Conservation (phyloP, 176 grass and related monocot species). For the Cenchrus americanus region DNA sequence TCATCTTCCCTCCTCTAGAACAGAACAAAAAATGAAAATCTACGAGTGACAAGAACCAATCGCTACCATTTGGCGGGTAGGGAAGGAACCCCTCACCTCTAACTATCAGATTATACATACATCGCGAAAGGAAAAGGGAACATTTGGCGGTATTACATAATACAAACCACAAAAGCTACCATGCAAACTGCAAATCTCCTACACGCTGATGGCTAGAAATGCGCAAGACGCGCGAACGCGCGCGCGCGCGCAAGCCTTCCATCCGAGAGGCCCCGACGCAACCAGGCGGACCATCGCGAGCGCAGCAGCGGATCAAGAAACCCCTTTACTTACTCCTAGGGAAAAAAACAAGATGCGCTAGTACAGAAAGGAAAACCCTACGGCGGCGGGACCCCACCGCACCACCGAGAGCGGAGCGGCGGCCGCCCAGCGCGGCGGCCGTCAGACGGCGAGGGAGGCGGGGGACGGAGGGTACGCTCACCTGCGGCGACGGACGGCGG, state of each 20-base stretch:
- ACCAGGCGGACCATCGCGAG: not conserved
- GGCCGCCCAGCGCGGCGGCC: not conserved
- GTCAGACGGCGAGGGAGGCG: not conserved
- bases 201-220: not conserved
- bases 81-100: no score
- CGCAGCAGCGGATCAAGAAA: not conserved
- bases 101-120: not conserved
- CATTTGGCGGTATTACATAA: not conserved
- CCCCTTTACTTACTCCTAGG: no score
- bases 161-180: not conserved
- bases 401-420: not conserved
- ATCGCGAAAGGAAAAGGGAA: not conserved
- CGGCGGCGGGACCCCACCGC: not conserved
- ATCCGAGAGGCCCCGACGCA: not conserved
- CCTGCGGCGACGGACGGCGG: slow-evolving; percentile 29
- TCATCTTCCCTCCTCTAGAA: not conserved
- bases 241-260: no score
- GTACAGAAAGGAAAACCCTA: slow-evolving; percentile 1
- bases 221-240: not conserved
- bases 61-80: no score
- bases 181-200: not conserved
- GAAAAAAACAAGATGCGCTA: no score
- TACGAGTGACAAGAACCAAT: not conserved
- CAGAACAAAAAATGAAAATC: not conserved
- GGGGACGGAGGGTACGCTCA: not conserved